A percentile compares a stretch with the other conserved stretches of the same genome.
phyloP scores from a whole-genome alignment of 169 alveolate species.

The Plasmodium sp. region DNA sequence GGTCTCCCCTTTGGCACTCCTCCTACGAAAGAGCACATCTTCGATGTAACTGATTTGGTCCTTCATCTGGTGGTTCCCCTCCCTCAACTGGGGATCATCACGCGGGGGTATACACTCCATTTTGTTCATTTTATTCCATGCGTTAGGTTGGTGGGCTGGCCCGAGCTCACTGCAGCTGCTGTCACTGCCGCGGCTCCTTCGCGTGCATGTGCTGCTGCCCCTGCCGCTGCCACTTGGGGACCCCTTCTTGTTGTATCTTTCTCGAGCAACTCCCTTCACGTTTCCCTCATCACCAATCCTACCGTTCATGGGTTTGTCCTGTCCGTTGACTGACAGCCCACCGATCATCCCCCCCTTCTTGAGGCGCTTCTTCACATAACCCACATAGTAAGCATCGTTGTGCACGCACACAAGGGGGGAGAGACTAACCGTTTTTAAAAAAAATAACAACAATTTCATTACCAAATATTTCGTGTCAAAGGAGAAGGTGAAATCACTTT shows the following conservation, averaged over 20 bases:
- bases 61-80: background rate
- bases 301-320: background rate
- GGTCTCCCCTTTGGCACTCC: background rate
- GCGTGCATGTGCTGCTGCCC: background rate
- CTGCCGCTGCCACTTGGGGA: background rate
- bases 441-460: conserved; percentile 45
- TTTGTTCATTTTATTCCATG: background rate
- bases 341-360: background rate
- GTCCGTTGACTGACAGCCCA: background rate
- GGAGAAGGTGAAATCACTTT: conserved; percentile 36
- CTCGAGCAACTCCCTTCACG: background rate
- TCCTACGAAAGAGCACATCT: background rate
- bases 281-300: background rate
- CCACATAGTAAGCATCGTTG: conserved; percentile 38
- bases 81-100: background rate
- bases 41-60: conserved; percentile 25
- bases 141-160: background rate
- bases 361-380: conserved; percentile 34
- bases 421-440: conserved; percentile 14
- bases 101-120: background rate
- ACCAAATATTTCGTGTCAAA: conserved; percentile 31
- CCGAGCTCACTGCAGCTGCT: background rate
- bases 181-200: background rate
- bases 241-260: background rate
- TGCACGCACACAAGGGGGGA: conserved; percentile 30